phyloP scores from a whole-genome alignment of 1,284 basidiomycete genomes.

The Vanrija sp. region DNA sequence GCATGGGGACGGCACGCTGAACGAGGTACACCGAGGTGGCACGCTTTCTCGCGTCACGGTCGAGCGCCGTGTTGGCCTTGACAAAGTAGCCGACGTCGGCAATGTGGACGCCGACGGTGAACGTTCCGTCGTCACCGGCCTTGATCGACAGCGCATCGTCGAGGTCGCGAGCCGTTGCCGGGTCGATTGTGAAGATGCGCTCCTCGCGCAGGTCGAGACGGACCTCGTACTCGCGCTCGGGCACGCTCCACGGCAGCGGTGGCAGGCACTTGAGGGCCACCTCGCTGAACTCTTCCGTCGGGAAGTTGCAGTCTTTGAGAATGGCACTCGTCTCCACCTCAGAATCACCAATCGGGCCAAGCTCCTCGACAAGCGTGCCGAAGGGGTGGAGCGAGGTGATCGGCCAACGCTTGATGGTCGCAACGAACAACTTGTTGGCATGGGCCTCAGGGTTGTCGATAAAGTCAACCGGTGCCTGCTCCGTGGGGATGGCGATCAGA shows the following conservation, averaged over 20 bases:
- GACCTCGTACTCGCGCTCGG: slow-evolving; percentile 80
- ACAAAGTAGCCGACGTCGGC: slow-evolving; percentile 96
- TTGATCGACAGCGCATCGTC: slow-evolving; percentile 92
- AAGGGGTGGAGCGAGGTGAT: slow-evolving; percentile 96
- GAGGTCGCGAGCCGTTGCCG: slow-evolving; percentile 80
- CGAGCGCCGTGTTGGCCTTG: slow-evolving; percentile 90
- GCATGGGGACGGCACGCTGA: slow-evolving; percentile 92
- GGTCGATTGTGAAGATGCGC: slow-evolving; percentile 91
- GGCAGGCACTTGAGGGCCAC: slow-evolving; percentile 95
- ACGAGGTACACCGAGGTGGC: slow-evolving; percentile 96
- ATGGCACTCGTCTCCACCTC: slow-evolving; percentile 97
- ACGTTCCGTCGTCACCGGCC: slow-evolving; percentile 81
- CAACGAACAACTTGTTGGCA: slow-evolving; percentile 87
- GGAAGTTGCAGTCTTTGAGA: slow-evolving; percentile 97
- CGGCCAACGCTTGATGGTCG: slow-evolving; percentile 90
- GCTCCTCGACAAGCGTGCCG: slow-evolving; percentile 94
- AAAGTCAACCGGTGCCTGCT: slow-evolving; percentile 95
- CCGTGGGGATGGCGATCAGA: slow-evolving; percentile 97
- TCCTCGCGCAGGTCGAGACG: slow-evolving; percentile 82
- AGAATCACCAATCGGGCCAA: slow-evolving; percentile 96
- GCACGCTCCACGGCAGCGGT: slow-evolving; percentile 77
- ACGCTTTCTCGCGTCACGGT: slow-evolving; percentile 94
- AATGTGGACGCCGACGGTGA: slow-evolving; percentile 87
- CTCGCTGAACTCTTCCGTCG: slow-evolving; percentile 86
- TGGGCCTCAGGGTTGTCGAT: slow-evolving; percentile 91